Evolutionary conservation across 1,284 basidiomycete species (phyloP).

Genomic region (Ganoderma resinaceum): DNA sequence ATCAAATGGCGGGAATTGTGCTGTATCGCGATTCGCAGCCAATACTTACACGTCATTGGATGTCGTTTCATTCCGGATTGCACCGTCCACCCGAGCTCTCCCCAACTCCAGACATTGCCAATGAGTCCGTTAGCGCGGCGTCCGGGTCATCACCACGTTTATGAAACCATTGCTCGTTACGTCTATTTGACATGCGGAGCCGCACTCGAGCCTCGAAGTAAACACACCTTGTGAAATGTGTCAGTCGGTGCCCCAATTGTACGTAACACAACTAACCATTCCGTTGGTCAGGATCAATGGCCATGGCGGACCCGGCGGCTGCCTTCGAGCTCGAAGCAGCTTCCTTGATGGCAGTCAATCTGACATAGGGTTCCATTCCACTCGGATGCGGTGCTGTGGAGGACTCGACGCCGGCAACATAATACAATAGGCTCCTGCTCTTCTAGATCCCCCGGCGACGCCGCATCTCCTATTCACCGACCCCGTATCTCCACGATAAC

Average conservation of each 20-base stretch:
- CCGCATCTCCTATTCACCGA: not conserved
- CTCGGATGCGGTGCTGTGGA: not conserved
- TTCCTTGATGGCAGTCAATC: not conserved
- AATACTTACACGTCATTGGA: too few relatives aligned
- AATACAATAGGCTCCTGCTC: not conserved
- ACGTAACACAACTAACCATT: not conserved
- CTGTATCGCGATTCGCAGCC: too few relatives aligned
- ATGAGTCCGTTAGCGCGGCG: too few relatives aligned
- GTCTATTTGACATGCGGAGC: too few relatives aligned
- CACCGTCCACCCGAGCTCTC: too few relatives aligned
- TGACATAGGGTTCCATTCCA: not conserved
- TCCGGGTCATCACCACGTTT: too few relatives aligned
- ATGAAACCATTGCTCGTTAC: too few relatives aligned
- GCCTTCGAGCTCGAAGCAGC: too few relatives aligned
- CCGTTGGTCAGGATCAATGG: not conserved
- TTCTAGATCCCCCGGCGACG: not conserved
- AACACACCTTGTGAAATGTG: not conserved
- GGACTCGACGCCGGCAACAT: not conserved
- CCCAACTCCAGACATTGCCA: too few relatives aligned
- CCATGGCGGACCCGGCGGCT: too few relatives aligned
- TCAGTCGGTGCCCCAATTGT: not conserved
- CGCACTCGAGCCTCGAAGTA: not conserved
- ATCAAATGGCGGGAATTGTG: too few relatives aligned
- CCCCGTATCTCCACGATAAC: not conserved
- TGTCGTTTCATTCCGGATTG: too few relatives aligned